Conservation (phyloP, 2,329 filamentous ascomycete genomes). For the Exophiala dermatitidis region DNA sequence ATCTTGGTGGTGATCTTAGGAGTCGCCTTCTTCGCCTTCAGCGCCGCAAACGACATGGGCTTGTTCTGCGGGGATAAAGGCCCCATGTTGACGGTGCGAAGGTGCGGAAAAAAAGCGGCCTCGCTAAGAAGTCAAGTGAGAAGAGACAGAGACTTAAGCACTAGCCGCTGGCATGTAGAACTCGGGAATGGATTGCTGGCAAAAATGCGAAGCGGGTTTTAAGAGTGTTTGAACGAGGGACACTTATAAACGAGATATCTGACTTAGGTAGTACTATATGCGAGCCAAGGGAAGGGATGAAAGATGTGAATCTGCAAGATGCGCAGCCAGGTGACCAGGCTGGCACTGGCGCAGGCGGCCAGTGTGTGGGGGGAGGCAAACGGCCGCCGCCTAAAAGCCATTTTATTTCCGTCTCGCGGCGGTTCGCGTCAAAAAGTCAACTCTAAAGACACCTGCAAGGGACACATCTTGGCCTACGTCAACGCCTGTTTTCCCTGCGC, state of each 20-base stretch:
- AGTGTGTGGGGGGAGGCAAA: background rate
- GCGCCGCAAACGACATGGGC: constrained; percentile 19
- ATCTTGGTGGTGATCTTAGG: constrained; percentile 22
- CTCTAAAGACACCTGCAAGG: background rate
- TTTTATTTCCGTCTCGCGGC: too few relatives aligned
- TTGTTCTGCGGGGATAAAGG: constrained; percentile 14
- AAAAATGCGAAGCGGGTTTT: background rate
- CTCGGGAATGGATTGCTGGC: background rate
- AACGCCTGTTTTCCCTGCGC: background rate
- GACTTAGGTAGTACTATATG: too few relatives aligned
- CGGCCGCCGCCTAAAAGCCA: too few relatives aligned
- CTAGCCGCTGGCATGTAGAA: constrained; percentile 1
- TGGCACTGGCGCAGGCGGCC: too few relatives aligned
- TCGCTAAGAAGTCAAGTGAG: background rate
- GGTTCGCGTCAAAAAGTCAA: too few relatives aligned
- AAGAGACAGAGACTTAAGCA: constrained; percentile 2
- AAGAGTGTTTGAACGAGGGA: background rate
- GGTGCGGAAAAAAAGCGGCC: background rate
- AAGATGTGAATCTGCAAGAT: background rate
- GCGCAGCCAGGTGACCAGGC: background rate
- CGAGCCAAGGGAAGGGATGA: background rate
- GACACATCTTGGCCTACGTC: background rate
- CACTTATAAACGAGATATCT: too few relatives aligned
- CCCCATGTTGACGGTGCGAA: constrained; percentile 5
- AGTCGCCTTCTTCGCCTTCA: constrained; percentile 22